Conservation (phyloP, 306 rosid species). For the Urtica urens region DNA sequence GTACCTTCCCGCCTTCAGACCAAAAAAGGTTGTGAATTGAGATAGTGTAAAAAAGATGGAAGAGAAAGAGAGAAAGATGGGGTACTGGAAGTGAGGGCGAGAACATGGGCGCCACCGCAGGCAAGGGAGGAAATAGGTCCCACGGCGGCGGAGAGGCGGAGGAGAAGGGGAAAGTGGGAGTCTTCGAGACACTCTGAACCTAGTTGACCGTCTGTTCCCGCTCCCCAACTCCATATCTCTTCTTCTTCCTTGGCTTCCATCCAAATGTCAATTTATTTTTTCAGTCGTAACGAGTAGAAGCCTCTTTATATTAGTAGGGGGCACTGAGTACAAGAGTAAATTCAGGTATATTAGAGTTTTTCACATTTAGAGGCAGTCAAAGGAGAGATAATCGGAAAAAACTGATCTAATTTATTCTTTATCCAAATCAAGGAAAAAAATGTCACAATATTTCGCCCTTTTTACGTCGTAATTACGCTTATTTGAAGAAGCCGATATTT, state of each 20-base stretch:
- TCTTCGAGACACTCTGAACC: slow-evolving; percentile 51
- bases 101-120: slow-evolving; percentile 85
- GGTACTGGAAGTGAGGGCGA: slow-evolving; percentile 64
- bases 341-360: too few relatives aligned
- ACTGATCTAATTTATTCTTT: too few relatives aligned
- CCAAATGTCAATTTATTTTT: too few relatives aligned
- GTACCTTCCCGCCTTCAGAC: slow-evolving; percentile 49
- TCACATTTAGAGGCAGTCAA: too few relatives aligned
- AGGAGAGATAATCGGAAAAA: too few relatives aligned
- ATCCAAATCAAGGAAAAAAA: too few relatives aligned
- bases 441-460: too few relatives aligned
- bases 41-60: neutral
- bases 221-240: slow-evolving; percentile 90
- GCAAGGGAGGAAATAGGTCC: slow-evolving; percentile 44
- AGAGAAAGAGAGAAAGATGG: neutral
- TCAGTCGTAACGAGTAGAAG: too few relatives aligned
- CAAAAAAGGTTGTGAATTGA: neutral
- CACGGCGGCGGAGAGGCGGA: slow-evolving; percentile 17
- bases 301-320: too few relatives aligned
- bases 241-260: slow-evolving; percentile 14
- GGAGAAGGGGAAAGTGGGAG: slow-evolving; percentile 50
- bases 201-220: slow-evolving; percentile 86
- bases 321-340: too few relatives aligned
- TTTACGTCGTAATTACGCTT: too few relatives aligned
- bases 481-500: too few relatives aligned